These are phyloP conservation scores for Coemansia sp. DNA, from an alignment of 192 early-diverging fungal genomes.

Conservation along the genomic window DNA sequence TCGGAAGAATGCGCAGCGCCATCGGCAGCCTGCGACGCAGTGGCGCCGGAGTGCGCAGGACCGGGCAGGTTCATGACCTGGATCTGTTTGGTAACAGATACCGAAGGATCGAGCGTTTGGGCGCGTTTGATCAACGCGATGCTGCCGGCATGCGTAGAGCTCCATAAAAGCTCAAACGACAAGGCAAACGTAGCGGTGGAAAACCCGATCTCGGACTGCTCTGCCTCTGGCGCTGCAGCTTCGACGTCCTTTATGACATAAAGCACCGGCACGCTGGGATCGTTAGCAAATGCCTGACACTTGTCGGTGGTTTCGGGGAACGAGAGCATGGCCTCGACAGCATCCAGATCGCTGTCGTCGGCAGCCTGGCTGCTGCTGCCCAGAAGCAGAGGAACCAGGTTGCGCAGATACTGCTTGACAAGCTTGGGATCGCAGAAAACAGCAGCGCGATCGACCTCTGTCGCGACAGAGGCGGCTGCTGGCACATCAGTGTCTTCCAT, in stretches of 20 bases:
- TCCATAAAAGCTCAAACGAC: conserved; percentile 75
- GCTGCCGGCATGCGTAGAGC: conserved; percentile 71
- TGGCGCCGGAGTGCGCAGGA: conserved; percentile 46
- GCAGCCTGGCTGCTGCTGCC: conserved; percentile 42
- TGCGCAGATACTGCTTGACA: conserved; percentile 70
- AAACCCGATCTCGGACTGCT: conserved; percentile 1
- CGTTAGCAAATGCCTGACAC: conserved; percentile 76
- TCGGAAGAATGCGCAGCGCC: not conserved
- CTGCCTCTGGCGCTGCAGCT: conserved; percentile 7
- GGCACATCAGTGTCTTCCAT: conserved; percentile 39
- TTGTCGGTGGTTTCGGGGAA: conserved; percentile 72
- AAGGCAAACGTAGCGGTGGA: conserved; percentile 57
- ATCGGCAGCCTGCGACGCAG: conserved; percentile 1
- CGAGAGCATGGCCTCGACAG: conserved; percentile 62
- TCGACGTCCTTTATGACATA: conserved; percentile 80
- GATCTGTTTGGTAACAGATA: conserved; percentile 76
- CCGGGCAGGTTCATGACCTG: conserved; percentile 93
- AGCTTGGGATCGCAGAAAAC: conserved; percentile 61
- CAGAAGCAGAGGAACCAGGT: conserved; percentile 72
- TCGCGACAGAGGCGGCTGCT: conserved; percentile 8
- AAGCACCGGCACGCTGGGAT: conserved; percentile 68
- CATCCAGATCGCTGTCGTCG: conserved; percentile 55
- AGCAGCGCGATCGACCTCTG: conserved; percentile 20
- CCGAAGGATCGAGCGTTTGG: conserved; percentile 69
- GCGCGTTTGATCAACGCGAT: conserved; percentile 79